Conservation (phyloP, 2,329 filamentous ascomycete species). For the Trichoderma breve region DNA sequence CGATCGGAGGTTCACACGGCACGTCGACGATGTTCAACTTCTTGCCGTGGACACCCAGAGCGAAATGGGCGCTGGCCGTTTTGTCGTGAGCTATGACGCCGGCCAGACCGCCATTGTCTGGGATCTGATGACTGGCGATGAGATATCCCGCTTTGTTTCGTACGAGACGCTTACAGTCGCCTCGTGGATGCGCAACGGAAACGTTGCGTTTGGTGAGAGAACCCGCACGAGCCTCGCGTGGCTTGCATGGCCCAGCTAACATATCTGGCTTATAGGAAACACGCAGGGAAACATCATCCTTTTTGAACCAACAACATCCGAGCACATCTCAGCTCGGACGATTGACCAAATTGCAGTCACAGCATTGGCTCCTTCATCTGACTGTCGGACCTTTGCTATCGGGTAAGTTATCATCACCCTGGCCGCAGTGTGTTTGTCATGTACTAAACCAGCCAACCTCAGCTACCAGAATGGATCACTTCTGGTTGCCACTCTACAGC, state of each 20-base stretch:
- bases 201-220: conserved; percentile 86
- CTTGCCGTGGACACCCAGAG: conserved; percentile 90
- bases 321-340: conserved; percentile 87
- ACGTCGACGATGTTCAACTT: conserved; percentile 78
- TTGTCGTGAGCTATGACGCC: conserved; percentile 90
- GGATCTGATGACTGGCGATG: conserved; percentile 89
- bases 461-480: conserved; percentile 96
- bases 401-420: conserved; percentile 57
- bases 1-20: conserved; percentile 79
- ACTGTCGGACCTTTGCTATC: conserved; percentile 94
- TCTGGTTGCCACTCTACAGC: conserved; percentile 82
- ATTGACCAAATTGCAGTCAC: conserved; percentile 91
- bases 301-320: conserved; percentile 89
- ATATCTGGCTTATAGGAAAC: conserved; percentile 62
- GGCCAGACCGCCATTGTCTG: conserved; percentile 93
- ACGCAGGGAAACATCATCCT: conserved; percentile 88
- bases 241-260: conserved; percentile 22
- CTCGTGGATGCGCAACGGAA: conserved; percentile 95
- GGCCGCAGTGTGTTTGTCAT: not conserved
- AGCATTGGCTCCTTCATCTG: conserved; percentile 81
- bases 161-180: conserved; percentile 84
- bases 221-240: not conserved
- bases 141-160: conserved; percentile 87
- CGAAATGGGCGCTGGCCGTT: conserved; percentile 76
- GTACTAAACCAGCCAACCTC: not conserved